Evolutionary conservation across 208 protist species (phyloP).

Genomic region (Leishmania tropica): DNA sequence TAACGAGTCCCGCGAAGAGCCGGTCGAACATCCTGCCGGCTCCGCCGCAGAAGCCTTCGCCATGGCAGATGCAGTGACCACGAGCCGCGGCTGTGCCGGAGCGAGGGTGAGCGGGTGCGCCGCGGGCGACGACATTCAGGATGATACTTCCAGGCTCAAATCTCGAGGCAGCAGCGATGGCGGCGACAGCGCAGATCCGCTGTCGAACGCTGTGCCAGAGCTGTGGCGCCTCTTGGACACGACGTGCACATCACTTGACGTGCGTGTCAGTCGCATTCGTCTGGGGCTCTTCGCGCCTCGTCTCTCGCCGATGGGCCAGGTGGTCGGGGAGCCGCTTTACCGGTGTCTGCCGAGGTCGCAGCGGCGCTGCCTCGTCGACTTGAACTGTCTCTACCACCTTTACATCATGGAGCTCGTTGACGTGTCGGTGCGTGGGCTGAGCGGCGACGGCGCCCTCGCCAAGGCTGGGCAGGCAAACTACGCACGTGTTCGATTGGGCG

Average conservation of each 20-base stretch:
- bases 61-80: slow-evolving; percentile 12
- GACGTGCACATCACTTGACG: slow-evolving; percentile 28
- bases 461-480: slow-evolving; percentile 17
- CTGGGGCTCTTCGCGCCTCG: slow-evolving; percentile 53
- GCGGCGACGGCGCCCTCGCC: slow-evolving; percentile 10
- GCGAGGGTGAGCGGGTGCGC: not conserved
- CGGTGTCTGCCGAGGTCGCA: slow-evolving; percentile 47
- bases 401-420: slow-evolving; percentile 28
- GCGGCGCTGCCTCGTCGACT: slow-evolving; percentile 21
- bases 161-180: not conserved
- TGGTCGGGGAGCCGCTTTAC: slow-evolving; percentile 58
- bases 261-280: slow-evolving; percentile 31
- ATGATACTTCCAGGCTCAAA: not conserved
- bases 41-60: slow-evolving; percentile 29
- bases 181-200: not conserved
- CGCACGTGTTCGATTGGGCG: slow-evolving; percentile 11
- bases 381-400: slow-evolving; percentile 39
- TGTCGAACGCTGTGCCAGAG: slow-evolving; percentile 1
- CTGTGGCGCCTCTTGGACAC: slow-evolving; percentile 23
- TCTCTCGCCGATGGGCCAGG: slow-evolving; percentile 56
- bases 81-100: too few species aligned
- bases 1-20: not conserved
- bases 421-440: slow-evolving; percentile 24
- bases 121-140: not conserved
- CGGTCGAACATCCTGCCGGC: not conserved